Conservation (phyloP, 768 basidiomycete genomes). For the Coprinellus micaceus region DNA sequence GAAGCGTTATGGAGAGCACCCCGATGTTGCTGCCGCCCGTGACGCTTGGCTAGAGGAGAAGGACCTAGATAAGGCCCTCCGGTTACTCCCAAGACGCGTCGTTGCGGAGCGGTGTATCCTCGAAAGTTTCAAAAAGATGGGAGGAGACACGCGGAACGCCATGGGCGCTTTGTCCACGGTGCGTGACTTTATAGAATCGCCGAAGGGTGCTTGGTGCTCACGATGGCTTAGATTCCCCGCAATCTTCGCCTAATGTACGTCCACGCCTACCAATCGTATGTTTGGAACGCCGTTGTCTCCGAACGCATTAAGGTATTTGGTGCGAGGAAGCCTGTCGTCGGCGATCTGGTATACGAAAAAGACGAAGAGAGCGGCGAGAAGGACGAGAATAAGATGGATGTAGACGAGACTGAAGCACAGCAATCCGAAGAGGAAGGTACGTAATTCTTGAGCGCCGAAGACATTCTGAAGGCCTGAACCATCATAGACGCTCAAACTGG, state of each 20-base stretch:
- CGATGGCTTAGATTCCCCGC: constrained; percentile 73
- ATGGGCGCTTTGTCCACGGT: constrained; percentile 87
- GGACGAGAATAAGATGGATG: constrained; percentile 30
- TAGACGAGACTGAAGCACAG: constrained; percentile 31
- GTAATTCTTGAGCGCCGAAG: neutral
- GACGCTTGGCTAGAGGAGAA: constrained; percentile 85
- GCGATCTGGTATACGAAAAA: constrained; percentile 84
- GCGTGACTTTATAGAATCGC: constrained; percentile 23
- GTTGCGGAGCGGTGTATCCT: constrained; percentile 92
- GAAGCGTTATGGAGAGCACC: constrained; percentile 86
- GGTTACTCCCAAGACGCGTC: constrained; percentile 83
- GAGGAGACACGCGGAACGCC: constrained; percentile 74
- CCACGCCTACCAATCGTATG: constrained; percentile 97
- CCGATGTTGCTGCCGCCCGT: constrained; percentile 80
- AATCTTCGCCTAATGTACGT: constrained; percentile 97
- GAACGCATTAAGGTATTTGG: constrained; percentile 85
- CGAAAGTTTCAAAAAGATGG: constrained; percentile 83
- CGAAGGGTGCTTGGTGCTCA: too few relatives aligned
- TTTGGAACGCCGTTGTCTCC: constrained; percentile 97
- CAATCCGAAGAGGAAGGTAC: constrained; percentile 27
- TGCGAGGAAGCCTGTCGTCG: constrained; percentile 67
- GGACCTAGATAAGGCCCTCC: constrained; percentile 77
- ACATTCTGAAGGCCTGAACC: constrained; percentile 12
- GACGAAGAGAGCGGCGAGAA: constrained; percentile 42
- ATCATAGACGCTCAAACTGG: constrained; percentile 24